A percentile compares a stretch with the other conserved stretches of the same genome.
phyloP scores from a whole-genome alignment of 805 yeast species.

The Lachancea waltii region DNA sequence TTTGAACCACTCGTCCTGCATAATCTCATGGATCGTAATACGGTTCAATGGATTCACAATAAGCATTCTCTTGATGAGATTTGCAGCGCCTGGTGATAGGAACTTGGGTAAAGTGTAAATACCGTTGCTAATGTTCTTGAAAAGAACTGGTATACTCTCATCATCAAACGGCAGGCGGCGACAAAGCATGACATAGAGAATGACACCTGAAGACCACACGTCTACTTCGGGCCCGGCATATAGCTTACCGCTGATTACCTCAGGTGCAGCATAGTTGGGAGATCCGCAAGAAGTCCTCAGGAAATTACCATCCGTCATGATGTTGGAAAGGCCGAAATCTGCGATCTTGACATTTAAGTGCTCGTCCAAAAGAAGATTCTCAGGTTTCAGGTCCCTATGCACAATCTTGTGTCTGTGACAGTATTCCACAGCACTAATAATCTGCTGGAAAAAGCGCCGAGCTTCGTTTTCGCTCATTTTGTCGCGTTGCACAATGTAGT shows the following conservation, averaged over 20 bases:
- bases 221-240: slow-evolving; percentile 98
- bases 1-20: slow-evolving; percentile 92
- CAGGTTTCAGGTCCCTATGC: slow-evolving; percentile 95
- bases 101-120: slow-evolving; percentile 86
- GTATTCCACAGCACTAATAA: slow-evolving; percentile 92
- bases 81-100: slow-evolving; percentile 78
- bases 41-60: slow-evolving; percentile 92
- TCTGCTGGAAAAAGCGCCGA: slow-evolving; percentile 89
- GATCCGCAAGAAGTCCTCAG: slow-evolving; percentile 93
- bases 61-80: slow-evolving; percentile 77
- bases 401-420: slow-evolving; percentile 96
- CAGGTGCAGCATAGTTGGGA: slow-evolving; percentile 97
- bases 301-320: slow-evolving; percentile 96
- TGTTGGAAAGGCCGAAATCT: slow-evolving; percentile 89
- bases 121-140: slow-evolving; percentile 89
- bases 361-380: slow-evolving; percentile 82
- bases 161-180: slow-evolving; percentile 95
- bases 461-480: slow-evolving; percentile 90
- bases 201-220: slow-evolving; percentile 97
- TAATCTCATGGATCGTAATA: slow-evolving; percentile 84
- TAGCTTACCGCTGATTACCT: slow-evolving; percentile 86
- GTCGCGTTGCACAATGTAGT: slow-evolving; percentile 90
- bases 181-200: slow-evolving; percentile 89
- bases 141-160: slow-evolving; percentile 89
- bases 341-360: slow-evolving; percentile 90